Conservation (phyloP, 129 eudicot species). For the Lactuca sativa region DNA sequence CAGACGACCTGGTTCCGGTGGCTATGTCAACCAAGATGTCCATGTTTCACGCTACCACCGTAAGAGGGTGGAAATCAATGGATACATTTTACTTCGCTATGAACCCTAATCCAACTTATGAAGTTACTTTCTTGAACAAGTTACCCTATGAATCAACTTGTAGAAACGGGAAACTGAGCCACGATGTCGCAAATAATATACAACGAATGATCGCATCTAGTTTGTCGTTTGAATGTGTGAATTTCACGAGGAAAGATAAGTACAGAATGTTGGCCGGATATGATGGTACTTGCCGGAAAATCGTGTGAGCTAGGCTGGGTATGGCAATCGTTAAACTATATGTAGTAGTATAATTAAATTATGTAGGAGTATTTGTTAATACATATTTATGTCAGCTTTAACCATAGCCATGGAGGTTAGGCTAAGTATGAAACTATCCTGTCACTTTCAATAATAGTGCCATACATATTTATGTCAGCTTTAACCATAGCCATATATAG, state of each 20-base stretch:
- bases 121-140: slow-evolving; percentile 63
- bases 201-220: slow-evolving; percentile 61
- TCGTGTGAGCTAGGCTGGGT: slow-evolving; percentile 32
- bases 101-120: slow-evolving; percentile 77
- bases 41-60: slow-evolving; percentile 76
- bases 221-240: slow-evolving; percentile 62
- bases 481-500: too few species aligned
- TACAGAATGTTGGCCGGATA: slow-evolving; percentile 70
- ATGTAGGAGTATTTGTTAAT: too few species aligned
- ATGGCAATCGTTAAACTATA: slow-evolving; percentile 6
- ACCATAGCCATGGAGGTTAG: too few species aligned
- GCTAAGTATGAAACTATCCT: too few species aligned
- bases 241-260: slow-evolving; percentile 71
- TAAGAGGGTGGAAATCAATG: slow-evolving; percentile 76
- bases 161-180: slow-evolving; percentile 51
- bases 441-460: too few species aligned
- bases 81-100: slow-evolving; percentile 72
- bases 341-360: slow-evolving; percentile 5
- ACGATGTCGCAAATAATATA: slow-evolving; percentile 64
- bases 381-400: too few species aligned
- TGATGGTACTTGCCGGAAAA: slow-evolving; percentile 51
- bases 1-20: slow-evolving; percentile 59
- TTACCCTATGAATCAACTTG: slow-evolving; percentile 54
- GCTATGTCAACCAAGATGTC: slow-evolving; percentile 58
- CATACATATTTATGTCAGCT: too few species aligned